These are phyloP conservation scores for Curvularia verruculosa DNA, from an alignment of 2,329 filamentous ascomycete genomes.

Conservation along the genomic window DNA sequence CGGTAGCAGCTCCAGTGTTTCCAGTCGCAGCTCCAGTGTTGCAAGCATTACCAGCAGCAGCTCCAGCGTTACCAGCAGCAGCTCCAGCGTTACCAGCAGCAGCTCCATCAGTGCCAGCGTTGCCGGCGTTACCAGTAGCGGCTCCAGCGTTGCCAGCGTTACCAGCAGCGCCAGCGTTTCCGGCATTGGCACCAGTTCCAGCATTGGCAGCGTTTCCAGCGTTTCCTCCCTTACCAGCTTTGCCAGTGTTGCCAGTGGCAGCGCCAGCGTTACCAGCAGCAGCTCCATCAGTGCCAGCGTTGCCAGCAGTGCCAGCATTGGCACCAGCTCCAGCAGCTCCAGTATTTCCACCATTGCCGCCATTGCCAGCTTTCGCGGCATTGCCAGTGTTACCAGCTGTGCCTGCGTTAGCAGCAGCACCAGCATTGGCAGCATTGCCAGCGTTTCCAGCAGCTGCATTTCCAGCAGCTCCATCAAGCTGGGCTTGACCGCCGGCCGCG, in stretches of 20 bases:
- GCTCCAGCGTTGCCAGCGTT: not conserved
- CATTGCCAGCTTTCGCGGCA: not conserved
- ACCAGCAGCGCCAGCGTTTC: not conserved
- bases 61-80: not conserved
- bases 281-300: not conserved
- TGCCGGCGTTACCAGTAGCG: not conserved
- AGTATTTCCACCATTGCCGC: not conserved
- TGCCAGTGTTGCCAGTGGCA: not conserved
- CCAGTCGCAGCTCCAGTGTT: constrained; percentile 2
- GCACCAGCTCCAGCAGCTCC: not conserved
- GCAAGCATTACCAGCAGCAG: not conserved
- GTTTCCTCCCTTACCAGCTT: not conserved
- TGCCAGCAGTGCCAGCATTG: not conserved
- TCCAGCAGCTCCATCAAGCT: not conserved
- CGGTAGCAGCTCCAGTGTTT: not conserved
- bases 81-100: not conserved
- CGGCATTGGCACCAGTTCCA: not conserved
- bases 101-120: not conserved
- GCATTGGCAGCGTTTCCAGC: not conserved
- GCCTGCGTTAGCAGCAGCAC: not conserved
- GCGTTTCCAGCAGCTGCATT: not conserved
- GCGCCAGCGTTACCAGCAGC: not conserved
- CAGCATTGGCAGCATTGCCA: not conserved
- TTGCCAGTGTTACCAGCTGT: not conserved
- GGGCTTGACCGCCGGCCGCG: not conserved